Conservation (phyloP, 2,329 filamentous ascomycete genomes). For the Westerdykella aurantiaca region DNA sequence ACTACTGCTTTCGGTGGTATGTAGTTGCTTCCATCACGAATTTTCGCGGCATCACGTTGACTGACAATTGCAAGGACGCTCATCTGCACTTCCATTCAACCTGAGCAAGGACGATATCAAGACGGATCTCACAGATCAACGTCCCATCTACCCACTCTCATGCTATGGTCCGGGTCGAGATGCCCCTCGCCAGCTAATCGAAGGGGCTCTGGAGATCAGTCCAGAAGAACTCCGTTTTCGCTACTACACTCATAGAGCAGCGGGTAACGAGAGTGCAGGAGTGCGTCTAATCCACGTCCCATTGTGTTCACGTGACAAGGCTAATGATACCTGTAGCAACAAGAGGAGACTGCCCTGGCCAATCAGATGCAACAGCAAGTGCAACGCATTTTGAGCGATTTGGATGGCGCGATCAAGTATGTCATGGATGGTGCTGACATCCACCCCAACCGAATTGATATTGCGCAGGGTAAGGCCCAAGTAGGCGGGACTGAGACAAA, state of each 20-base stretch:
- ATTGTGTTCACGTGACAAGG: background rate
- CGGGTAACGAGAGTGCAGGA: constrained; percentile 54
- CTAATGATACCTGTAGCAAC: constrained; percentile 46
- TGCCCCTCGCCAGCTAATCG: constrained; percentile 76
- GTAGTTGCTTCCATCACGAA: constrained; percentile 8
- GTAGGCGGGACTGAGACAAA: constrained; percentile 17
- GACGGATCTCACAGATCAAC: constrained; percentile 61
- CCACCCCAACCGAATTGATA: constrained; percentile 31
- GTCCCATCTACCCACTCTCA: constrained; percentile 80
- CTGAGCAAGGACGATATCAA: constrained; percentile 30
- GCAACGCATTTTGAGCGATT: constrained; percentile 60
- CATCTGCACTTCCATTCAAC: constrained; percentile 16
- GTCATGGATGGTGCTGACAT: constrained; percentile 32
- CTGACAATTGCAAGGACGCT: background rate
- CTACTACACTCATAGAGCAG: constrained; percentile 60
- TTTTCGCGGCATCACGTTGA: background rate
- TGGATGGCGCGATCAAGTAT: constrained; percentile 56
- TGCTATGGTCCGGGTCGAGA: constrained; percentile 74
- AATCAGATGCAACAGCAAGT: constrained; percentile 63
- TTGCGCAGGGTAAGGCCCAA: constrained; percentile 18
- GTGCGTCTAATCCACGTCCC: constrained; percentile 30
- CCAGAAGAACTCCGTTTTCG: constrained; percentile 76
- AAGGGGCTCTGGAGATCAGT: constrained; percentile 76
- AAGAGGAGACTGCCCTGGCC: constrained; percentile 57
- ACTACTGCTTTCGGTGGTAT: constrained; percentile 39